Conservation (phyloP, 257 asterid genomes). For the Solanum lycopersicoides region DNA sequence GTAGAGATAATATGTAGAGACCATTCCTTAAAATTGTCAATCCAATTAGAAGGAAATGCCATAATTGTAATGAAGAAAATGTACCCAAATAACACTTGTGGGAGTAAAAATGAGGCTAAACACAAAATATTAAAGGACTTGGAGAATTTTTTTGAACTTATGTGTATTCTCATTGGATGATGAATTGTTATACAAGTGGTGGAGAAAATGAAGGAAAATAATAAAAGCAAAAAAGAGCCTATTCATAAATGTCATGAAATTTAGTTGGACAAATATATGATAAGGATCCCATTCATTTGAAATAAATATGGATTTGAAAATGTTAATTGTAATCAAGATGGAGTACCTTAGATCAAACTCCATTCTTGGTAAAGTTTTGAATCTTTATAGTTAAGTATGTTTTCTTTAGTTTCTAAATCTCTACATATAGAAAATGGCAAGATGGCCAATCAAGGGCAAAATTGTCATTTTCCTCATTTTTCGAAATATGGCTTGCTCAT, state of each 20-base stretch:
- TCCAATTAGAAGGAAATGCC: not conserved
- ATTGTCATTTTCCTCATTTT: too few species aligned
- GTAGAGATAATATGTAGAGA: not conserved
- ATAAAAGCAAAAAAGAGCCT: not conserved
- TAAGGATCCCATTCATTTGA: not conserved
- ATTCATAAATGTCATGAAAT: not conserved
- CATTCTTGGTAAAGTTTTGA: not conserved
- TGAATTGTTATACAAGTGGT: not conserved
- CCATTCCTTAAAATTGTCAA: not conserved
- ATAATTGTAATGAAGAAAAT: not conserved
- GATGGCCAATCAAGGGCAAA: too few species aligned
- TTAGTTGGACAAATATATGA: not conserved
- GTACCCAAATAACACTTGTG: not conserved
- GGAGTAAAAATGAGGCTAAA: not conserved
- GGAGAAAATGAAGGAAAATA: not conserved
- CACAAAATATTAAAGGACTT: not conserved
- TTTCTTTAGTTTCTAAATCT: too few species aligned
- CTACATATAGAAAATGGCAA: too few species aligned
- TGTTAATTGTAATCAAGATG: not conserved
- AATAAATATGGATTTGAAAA: not conserved
- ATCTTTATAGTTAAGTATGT: too few species aligned
- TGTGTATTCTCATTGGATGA: not conserved
- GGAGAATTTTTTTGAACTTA: not conserved
- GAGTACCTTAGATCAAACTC: not conserved
- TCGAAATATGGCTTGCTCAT: too few species aligned